phyloP scores from a whole-genome alignment of 345 rosid genomes.

The Salix koriyanagi region DNA sequence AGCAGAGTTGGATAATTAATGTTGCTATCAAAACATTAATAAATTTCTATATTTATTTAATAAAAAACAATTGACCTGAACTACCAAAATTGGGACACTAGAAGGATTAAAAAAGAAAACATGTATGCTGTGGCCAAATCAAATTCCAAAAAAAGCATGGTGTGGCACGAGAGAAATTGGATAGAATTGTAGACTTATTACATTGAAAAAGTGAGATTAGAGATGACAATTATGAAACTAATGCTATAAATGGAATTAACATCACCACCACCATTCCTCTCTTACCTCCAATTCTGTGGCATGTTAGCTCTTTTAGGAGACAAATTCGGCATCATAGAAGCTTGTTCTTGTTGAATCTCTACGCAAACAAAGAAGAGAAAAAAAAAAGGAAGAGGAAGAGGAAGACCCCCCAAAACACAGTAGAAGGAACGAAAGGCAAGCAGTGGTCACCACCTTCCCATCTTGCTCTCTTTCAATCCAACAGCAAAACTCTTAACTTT shows the following conservation, averaged over 20 bases:
- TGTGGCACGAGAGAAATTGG: background rate
- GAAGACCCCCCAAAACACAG: background rate
- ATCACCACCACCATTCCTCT: slow-evolving; percentile 14
- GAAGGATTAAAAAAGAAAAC: background rate
- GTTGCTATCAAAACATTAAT: too few species aligned
- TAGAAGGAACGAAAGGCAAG: slow-evolving; percentile 17
- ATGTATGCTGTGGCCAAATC: background rate
- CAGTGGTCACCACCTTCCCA: slow-evolving; percentile 9
- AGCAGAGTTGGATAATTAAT: too few species aligned
- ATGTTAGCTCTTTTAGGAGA: slow-evolving; percentile 54
- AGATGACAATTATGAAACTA: background rate
- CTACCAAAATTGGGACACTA: too few species aligned
- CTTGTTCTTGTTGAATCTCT: slow-evolving; percentile 2
- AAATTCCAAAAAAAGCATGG: background rate
- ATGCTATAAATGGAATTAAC: slow-evolving; percentile 37
- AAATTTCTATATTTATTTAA: too few species aligned
- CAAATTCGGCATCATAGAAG: slow-evolving; percentile 46
- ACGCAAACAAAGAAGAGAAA: background rate
- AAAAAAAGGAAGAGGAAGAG: background rate
- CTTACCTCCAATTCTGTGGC: slow-evolving; percentile 68
- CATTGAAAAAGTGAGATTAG: background rate
- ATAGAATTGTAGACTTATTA: background rate
- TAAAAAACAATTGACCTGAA: too few species aligned
- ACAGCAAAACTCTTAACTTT: background rate
- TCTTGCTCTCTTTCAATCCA: slow-evolving; percentile 18